A percentile compares a stretch with the other conserved stretches of the same genome.
phyloP scores from a whole-genome alignment of 345 rosid genomes.

The Eutrema japonicum region DNA sequence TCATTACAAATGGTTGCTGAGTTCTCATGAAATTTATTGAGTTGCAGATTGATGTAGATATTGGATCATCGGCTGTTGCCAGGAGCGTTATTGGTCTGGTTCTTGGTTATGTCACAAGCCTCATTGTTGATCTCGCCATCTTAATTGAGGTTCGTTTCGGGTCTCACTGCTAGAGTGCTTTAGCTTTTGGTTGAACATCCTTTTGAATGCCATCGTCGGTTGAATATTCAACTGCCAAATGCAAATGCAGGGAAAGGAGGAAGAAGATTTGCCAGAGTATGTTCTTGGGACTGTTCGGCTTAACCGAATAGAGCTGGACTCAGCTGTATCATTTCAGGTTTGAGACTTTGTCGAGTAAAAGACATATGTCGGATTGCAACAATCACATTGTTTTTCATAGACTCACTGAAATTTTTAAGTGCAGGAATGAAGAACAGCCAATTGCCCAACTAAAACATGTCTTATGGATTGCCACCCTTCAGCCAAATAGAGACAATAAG shows the following conservation, averaged over 20 bases:
- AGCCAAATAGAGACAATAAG: neutral
- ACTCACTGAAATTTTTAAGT: slow-evolving; percentile 2
- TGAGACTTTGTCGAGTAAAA: slow-evolving; percentile 39
- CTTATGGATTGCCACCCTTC: slow-evolving; percentile 3
- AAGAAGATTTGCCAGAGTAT: slow-evolving; percentile 84
- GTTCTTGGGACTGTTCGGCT: slow-evolving; percentile 90
- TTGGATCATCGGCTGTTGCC: slow-evolving; percentile 99
- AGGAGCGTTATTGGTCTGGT: slow-evolving; percentile 89
- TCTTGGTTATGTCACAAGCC: slow-evolving; percentile 94
- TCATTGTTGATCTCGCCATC: slow-evolving; percentile 94
- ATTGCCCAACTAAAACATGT: slow-evolving; percentile 6
- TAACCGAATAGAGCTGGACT: slow-evolving; percentile 70
- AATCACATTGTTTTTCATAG: neutral
- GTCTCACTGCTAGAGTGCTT: slow-evolving; percentile 3
- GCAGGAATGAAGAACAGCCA: slow-evolving; percentile 31
- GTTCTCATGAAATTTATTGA: slow-evolving; percentile 6
- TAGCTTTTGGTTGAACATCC: neutral
- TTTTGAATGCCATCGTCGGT: neutral
- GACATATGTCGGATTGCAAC: neutral
- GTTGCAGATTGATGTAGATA: slow-evolving; percentile 92
- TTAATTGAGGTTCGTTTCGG: slow-evolving; percentile 74
- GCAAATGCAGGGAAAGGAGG: slow-evolving; percentile 79
- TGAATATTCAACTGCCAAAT: slow-evolving; percentile 19
- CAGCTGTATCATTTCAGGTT: slow-evolving; percentile 66
- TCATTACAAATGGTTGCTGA: neutral